A percentile compares a stretch with the other conserved stretches of the same genome.
Conservation (phyloP, 495 filamentous ascomycete genomes). For the Neurospora cerealis region DNA sequence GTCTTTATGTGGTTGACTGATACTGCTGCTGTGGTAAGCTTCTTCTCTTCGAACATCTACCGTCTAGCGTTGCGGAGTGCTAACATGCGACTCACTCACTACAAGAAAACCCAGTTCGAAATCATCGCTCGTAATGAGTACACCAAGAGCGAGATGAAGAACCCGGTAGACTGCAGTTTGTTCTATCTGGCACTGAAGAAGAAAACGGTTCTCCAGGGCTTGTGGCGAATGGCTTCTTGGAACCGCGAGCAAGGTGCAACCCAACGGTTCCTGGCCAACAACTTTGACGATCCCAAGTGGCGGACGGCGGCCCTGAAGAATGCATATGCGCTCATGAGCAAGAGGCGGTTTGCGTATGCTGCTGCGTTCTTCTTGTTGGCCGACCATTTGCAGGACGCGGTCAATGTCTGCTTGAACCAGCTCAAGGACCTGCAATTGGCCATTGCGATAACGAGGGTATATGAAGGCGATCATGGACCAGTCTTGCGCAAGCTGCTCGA, state of each 20-base stretch:
- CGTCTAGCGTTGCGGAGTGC: background rate
- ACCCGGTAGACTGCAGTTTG: constrained; percentile 87
- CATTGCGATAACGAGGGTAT: constrained; percentile 77
- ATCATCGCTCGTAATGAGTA: constrained; percentile 87
- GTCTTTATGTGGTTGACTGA: constrained; percentile 95
- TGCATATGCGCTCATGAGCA: constrained; percentile 91
- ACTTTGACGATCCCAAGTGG: constrained; percentile 81
- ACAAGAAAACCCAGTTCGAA: constrained; percentile 72
- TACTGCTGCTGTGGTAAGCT: constrained; percentile 58
- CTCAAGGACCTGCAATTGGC: constrained; percentile 84
- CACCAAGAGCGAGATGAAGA: constrained; percentile 74
- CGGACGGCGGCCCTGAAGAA: constrained; percentile 90
- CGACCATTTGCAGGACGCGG: constrained; percentile 73
- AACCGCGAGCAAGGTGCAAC: constrained; percentile 77
- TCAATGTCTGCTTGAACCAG: constrained; percentile 74
- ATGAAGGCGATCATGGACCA: constrained; percentile 76
- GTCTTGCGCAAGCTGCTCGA: constrained; percentile 64
- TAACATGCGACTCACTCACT: background rate
- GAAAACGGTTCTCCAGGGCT: constrained; percentile 81
- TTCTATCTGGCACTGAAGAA: constrained; percentile 87
- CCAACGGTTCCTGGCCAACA: constrained; percentile 64
- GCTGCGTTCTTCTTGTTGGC: constrained; percentile 93
- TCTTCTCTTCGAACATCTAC: background rate
- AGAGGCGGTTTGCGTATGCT: constrained; percentile 87
- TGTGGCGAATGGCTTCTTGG: constrained; percentile 95